Evolutionary conservation across 2,329 filamentous ascomycete species (phyloP).

Genomic region (Lojkania enalia): DNA sequence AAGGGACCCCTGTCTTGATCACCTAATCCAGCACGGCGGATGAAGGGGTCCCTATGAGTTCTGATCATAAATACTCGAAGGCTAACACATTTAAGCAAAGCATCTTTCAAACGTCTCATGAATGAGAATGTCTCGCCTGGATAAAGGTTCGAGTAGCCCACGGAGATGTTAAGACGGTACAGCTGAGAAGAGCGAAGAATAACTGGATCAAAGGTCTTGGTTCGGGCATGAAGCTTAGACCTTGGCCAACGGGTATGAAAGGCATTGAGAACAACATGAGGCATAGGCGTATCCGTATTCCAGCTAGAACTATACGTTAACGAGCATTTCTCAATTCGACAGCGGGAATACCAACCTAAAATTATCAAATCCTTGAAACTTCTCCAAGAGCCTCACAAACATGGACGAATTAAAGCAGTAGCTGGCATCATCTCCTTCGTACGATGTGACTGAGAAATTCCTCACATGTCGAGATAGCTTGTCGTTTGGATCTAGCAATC

Average conservation of each 20-base stretch:
- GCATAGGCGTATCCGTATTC: slow-evolving; percentile 14
- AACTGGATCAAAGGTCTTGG: slow-evolving; percentile 8
- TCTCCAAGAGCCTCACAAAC: slow-evolving; percentile 10
- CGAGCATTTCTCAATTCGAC: neutral
- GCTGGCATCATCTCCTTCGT: slow-evolving; percentile 21
- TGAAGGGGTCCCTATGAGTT: slow-evolving; percentile 10
- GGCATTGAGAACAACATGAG: slow-evolving; percentile 6
- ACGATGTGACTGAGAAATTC: slow-evolving; percentile 15
- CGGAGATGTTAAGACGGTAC: slow-evolving; percentile 11
- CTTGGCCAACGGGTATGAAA: slow-evolving; percentile 13
- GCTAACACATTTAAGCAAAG: slow-evolving; percentile 10
- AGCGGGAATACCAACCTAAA: slow-evolving; percentile 21
- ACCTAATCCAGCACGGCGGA: neutral
- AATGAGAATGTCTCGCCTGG: slow-evolving; percentile 2
- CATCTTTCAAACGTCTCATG: slow-evolving; percentile 13
- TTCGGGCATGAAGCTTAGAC: slow-evolving; percentile 10
- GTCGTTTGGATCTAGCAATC: slow-evolving; percentile 16
- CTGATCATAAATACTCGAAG: slow-evolving; percentile 15
- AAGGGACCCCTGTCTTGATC: slow-evolving; percentile 2
- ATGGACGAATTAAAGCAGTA: slow-evolving; percentile 19
- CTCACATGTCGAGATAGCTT: slow-evolving; percentile 14
- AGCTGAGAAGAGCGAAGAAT: slow-evolving; percentile 15
- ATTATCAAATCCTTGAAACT: slow-evolving; percentile 12
- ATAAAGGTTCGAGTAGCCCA: slow-evolving; percentile 8
- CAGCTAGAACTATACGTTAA: slow-evolving; percentile 13